Conservation (phyloP, 148 eudicot species). For the Camellia lanceoleosa region DNA sequence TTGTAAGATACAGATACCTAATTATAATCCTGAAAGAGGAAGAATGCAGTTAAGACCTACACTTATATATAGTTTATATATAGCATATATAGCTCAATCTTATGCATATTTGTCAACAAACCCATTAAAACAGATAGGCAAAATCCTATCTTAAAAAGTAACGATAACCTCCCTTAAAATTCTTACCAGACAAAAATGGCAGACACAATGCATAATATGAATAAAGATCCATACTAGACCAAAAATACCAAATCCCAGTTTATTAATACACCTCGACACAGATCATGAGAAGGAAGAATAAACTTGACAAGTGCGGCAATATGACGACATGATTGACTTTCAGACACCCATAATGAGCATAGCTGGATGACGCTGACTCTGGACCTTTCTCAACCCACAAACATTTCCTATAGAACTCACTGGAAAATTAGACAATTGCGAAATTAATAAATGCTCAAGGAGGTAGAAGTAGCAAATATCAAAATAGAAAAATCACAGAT, state of each 20-base stretch:
- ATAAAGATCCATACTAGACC: slow-evolving; percentile 22
- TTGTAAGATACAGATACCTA: too few relatives aligned
- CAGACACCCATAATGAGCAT: slow-evolving; percentile 96
- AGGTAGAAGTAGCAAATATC: neutral
- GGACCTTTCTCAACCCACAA: slow-evolving; percentile 86
- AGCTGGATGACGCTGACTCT: slow-evolving; percentile 94
- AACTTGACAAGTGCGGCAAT: slow-evolving; percentile 60
- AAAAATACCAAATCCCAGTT: slow-evolving; percentile 31
- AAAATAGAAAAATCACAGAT: slow-evolving; percentile 6
- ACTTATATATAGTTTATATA: too few relatives aligned
- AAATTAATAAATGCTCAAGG: slow-evolving; percentile 50
- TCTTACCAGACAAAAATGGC: slow-evolving; percentile 30
- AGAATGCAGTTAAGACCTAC: too few relatives aligned
- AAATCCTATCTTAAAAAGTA: slow-evolving; percentile 21
- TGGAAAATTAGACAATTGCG: slow-evolving; percentile 91
- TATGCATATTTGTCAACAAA: slow-evolving; percentile 24
- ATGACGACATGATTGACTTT: slow-evolving; percentile 96
- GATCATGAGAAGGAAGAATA: slow-evolving; percentile 38
- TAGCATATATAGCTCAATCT: neutral
- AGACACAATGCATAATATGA: slow-evolving; percentile 35
- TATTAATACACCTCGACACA: slow-evolving; percentile 62
- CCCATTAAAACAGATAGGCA: slow-evolving; percentile 28
- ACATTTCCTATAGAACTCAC: slow-evolving; percentile 94
- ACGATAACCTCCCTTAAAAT: slow-evolving; percentile 28
- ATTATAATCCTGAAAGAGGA: too few relatives aligned